A percentile compares a stretch with the other conserved stretches of the same genome.
Conservation (phyloP, 345 rosid genomes). For the Bruguiera sexangula region DNA sequence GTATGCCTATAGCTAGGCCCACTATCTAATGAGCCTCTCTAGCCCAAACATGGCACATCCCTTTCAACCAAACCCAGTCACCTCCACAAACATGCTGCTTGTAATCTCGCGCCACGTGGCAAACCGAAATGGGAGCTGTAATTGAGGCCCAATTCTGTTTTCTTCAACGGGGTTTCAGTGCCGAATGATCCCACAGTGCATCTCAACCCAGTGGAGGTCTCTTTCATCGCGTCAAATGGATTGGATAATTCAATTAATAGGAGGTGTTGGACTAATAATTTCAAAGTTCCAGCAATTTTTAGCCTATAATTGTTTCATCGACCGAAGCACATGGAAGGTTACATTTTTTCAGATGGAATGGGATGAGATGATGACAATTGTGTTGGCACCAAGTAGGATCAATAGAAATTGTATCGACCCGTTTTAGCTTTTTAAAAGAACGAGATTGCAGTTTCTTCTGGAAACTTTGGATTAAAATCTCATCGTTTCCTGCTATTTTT, state of each 20-base stretch:
- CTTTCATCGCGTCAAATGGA: constrained; percentile 10
- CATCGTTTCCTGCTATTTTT: neutral
- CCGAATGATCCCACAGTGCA: neutral
- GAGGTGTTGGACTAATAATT: neutral
- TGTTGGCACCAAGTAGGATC: constrained; percentile 6
- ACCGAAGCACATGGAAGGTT: neutral
- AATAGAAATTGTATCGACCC: neutral
- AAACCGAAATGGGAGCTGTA: neutral
- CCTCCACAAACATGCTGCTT: neutral
- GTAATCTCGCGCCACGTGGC: constrained; percentile 10
- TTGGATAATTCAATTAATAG: neutral
- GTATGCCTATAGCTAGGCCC: neutral
- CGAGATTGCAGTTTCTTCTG: no score
- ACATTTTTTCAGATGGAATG: neutral
- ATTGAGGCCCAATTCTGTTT: neutral
- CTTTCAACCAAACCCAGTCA: neutral
- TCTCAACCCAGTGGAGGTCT: constrained; percentile 12
- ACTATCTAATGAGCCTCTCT: neutral
- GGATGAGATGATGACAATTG: neutral
- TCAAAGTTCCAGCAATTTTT: neutral
- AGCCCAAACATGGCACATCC: neutral
- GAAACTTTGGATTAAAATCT: neutral
- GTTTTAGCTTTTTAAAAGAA: neutral
- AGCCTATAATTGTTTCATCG: constrained; percentile 6
- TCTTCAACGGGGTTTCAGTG: neutral